phyloP scores from a whole-genome alignment of 2,329 filamentous ascomycete species.

The Nothopassalora personata region DNA sequence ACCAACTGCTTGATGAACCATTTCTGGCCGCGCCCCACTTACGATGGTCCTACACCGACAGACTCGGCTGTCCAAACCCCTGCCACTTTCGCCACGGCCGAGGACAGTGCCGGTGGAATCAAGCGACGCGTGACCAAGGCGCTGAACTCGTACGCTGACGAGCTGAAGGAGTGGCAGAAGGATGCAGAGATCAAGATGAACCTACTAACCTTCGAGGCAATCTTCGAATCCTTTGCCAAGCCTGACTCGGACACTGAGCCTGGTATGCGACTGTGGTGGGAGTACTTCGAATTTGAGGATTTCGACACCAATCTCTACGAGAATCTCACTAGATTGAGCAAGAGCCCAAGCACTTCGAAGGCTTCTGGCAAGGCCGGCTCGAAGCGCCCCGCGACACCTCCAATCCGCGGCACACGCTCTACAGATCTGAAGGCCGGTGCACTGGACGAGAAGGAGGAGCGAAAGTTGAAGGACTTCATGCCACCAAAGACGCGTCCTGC shows the following conservation, averaged over 20 bases:
- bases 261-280: slow-evolving; percentile 44
- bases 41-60: slow-evolving; percentile 33
- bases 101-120: neutral
- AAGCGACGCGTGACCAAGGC: slow-evolving; percentile 29
- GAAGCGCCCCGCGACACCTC: neutral
- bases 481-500: neutral
- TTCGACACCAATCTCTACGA: slow-evolving; percentile 41
- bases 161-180: slow-evolving; percentile 39
- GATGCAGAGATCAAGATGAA: slow-evolving; percentile 33
- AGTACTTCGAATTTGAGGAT: slow-evolving; percentile 43
- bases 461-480: neutral
- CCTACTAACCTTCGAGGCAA: slow-evolving; percentile 33
- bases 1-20: slow-evolving; percentile 37
- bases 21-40: slow-evolving; percentile 40
- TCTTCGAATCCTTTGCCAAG: slow-evolving; percentile 38
- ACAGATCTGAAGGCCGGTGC: neutral
- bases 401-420: neutral
- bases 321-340: slow-evolving; percentile 31
- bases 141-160: slow-evolving; percentile 32
- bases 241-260: slow-evolving; percentile 35
- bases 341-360: neutral
- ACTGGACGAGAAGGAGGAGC: neutral
- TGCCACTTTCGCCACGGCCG: slow-evolving; percentile 5
- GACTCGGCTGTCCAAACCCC: slow-evolving; percentile 14
- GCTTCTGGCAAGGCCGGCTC: neutral